These are phyloP conservation scores for Yamagishiella unicocca DNA, from an alignment of 139 green algal genomes.

Conservation along the genomic window DNA sequence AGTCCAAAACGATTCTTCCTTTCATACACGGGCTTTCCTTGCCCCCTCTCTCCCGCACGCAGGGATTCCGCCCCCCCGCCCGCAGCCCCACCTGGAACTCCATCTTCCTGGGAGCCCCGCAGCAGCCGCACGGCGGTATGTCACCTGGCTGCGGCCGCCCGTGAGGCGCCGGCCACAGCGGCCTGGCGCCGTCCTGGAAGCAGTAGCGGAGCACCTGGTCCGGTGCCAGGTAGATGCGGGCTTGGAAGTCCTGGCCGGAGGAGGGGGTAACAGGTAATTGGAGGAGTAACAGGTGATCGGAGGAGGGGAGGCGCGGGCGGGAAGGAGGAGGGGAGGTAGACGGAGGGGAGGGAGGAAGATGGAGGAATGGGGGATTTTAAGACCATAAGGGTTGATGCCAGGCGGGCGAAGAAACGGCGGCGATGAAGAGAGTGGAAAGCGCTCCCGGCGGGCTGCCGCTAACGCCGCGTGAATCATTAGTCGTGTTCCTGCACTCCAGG, in stretches of 20 bases:
- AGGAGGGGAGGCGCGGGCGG: too few relatives aligned
- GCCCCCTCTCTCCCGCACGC: background rate
- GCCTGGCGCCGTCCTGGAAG: conserved; percentile 68
- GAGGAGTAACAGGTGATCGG: background rate
- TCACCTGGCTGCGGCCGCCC: conserved; percentile 44
- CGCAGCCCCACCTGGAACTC: conserved; percentile 88
- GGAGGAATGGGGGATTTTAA: too few relatives aligned
- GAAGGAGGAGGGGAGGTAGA: background rate
- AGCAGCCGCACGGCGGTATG: conserved; percentile 76
- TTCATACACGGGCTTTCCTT: too few relatives aligned
- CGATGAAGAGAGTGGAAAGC: background rate
- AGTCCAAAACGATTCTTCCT: too few relatives aligned
- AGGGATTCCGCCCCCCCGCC: too few relatives aligned
- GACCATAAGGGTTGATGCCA: too few relatives aligned
- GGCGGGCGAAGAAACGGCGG: too few relatives aligned
- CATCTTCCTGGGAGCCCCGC: conserved; percentile 70
- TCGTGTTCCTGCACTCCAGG: too few relatives aligned
- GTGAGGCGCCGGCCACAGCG: conserved; percentile 76
- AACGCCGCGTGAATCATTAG: too few relatives aligned
- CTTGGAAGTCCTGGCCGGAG: conserved; percentile 68
- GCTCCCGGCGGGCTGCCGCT: background rate
- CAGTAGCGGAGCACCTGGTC: conserved; percentile 86
- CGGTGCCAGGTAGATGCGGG: conserved; percentile 51
- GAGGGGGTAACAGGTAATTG: background rate
- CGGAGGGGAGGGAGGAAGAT: background rate